A percentile compares a stretch with the other conserved stretches of the same genome.
Evolutionary conservation across 495 filamentous ascomycete genomes (phyloP).

Genomic region (Geoglossum glabrum): DNA sequence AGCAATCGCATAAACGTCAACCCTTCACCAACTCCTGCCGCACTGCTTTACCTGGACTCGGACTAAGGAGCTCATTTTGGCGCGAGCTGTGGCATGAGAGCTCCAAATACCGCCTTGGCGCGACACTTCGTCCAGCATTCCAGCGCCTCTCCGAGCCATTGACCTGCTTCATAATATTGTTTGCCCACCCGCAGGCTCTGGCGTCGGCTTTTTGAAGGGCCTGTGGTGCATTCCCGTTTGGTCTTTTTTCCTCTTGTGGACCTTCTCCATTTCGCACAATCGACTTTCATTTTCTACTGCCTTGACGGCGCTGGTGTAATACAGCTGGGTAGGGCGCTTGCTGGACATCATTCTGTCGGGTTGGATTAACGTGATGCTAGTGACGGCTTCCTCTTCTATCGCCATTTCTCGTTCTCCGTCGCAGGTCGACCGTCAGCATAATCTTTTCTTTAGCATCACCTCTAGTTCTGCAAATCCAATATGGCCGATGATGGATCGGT

Average conservation of each 20-base stretch:
- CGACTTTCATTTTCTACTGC: background rate
- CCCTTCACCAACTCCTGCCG: background rate
- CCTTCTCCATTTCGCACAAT: background rate
- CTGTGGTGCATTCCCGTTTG: background rate
- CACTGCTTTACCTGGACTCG: background rate
- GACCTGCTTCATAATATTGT: background rate
- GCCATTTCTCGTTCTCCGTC: background rate
- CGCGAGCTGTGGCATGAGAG: background rate
- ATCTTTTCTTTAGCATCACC: background rate
- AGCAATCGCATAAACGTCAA: background rate
- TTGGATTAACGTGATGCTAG: background rate
- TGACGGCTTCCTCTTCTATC: background rate
- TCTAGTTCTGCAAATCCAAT: background rate
- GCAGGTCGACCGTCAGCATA: background rate
- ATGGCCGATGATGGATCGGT: background rate
- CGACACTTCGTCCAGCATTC: background rate
- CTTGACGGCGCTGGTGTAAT: background rate
- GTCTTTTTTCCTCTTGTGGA: background rate
- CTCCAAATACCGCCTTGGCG: background rate
- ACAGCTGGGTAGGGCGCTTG: background rate
- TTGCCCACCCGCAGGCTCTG: background rate
- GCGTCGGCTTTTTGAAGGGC: background rate
- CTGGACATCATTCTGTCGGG: background rate
- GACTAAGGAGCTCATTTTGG: background rate
- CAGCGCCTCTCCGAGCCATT: background rate